Conservation (phyloP, 345 rosid genomes). For the Zanthoxylum bungeanum region DNA sequence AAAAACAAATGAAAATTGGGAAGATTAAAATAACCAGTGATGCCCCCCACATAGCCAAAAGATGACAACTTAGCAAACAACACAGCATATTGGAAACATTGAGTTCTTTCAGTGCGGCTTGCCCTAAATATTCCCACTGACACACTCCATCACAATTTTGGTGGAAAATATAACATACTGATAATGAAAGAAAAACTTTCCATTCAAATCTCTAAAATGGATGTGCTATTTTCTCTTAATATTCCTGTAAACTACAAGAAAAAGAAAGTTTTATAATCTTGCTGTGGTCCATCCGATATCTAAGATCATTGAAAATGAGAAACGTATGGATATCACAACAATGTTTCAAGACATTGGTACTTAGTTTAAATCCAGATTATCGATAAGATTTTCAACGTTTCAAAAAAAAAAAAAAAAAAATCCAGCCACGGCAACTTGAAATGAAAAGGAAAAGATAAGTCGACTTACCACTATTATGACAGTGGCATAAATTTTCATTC, state of each 20-base stretch:
- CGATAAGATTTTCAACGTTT: no score
- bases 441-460: no score
- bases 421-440: no score
- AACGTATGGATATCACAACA: constrained; percentile 19
- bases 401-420: no score
- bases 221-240: background rate
- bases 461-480: constrained; percentile 61
- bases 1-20: constrained; percentile 17
- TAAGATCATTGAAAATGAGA: background rate
- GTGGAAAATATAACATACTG: constrained; percentile 53
- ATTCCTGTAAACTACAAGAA: background rate
- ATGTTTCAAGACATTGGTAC: constrained; percentile 13
- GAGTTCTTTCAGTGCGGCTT: constrained; percentile 39
- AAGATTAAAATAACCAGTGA: constrained; percentile 16
- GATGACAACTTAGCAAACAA: constrained; percentile 31
- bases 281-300: background rate
- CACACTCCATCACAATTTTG: constrained; percentile 62
- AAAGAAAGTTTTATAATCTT: background rate
- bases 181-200: constrained; percentile 30
- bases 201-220: constrained; percentile 16
- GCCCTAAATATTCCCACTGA: constrained; percentile 54
- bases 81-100: constrained; percentile 23
- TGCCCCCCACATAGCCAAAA: constrained; percentile 34
- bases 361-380: no score
- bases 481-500: constrained; percentile 55